phyloP scores from a whole-genome alignment of 495 filamentous ascomycete species.

The Hyaloscypha bicolor region DNA sequence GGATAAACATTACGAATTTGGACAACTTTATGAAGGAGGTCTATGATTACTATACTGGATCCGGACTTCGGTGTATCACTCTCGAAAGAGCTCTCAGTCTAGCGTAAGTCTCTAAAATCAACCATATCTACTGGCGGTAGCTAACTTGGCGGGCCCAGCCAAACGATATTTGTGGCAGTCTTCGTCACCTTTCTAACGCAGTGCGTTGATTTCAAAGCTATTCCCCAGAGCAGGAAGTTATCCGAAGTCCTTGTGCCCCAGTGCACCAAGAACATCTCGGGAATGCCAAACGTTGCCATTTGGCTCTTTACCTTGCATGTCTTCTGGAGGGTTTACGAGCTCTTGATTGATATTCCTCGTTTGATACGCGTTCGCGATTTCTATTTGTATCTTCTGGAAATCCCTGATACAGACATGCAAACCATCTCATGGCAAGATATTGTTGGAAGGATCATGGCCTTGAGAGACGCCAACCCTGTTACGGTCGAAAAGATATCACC shows the following conservation, averaged over 20 bases:
- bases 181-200: constrained; percentile 85
- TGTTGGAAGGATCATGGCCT: constrained; percentile 82
- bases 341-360: constrained; percentile 72
- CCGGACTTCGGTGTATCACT: constrained; percentile 89
- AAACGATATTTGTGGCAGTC: constrained; percentile 76
- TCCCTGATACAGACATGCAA: constrained; percentile 92
- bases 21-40: constrained; percentile 90
- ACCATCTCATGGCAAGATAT: constrained; percentile 96
- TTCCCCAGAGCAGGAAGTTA: constrained; percentile 74
- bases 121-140: background rate
- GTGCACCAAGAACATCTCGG: constrained; percentile 88
- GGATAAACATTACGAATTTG: constrained; percentile 90
- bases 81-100: constrained; percentile 70
- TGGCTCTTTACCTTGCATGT: constrained; percentile 91
- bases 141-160: constrained; percentile 41
- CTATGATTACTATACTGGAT: constrained; percentile 84
- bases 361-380: constrained; percentile 85
- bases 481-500: constrained; percentile 66
- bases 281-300: constrained; percentile 72
- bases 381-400: constrained; percentile 80
- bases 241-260: constrained; percentile 77
- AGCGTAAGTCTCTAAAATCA: constrained; percentile 55
- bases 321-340: constrained; percentile 76
- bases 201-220: constrained; percentile 79
- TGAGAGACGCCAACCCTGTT: constrained; percentile 83